Conservation (phyloP, 2,329 filamentous ascomycete genomes). For the Aspergillus viridinutans region DNA sequence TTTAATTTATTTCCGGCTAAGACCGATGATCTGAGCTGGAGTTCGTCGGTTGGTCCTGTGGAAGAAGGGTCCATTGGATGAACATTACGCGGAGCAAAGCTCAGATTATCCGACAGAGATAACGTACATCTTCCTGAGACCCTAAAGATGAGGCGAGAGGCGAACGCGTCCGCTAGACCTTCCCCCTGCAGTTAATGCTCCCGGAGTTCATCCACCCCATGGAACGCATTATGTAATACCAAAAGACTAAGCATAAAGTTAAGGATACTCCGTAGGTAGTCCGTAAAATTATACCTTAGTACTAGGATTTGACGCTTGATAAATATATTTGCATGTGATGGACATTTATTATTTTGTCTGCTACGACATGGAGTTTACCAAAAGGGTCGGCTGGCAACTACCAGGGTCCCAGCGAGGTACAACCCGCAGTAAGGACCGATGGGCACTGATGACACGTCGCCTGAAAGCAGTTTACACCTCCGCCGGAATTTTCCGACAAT, state of each 20-base stretch:
- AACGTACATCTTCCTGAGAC: no score
- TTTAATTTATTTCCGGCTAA: conserved; percentile 1
- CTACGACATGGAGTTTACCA: background rate
- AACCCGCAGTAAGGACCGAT: background rate
- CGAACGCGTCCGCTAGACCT: background rate
- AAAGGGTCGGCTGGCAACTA: no score
- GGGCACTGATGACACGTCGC: conserved; percentile 17
- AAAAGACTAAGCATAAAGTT: background rate
- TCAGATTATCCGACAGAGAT: background rate
- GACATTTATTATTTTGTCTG: background rate
- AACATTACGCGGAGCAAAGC: background rate
- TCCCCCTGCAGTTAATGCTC: background rate
- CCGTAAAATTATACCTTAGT: no score
- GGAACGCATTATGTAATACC: background rate
- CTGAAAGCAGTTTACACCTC: conserved; percentile 1
- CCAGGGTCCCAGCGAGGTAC: no score
- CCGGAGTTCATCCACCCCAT: background rate
- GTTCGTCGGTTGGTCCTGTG: background rate
- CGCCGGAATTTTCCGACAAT: background rate
- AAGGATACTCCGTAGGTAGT: background rate
- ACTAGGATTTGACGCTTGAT: background rate
- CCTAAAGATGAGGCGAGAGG: background rate
- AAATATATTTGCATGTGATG: background rate
- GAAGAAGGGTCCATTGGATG: background rate
- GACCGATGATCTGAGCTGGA: background rate